A percentile compares a stretch with the other conserved stretches of the same genome.
phyloP scores from a whole-genome alignment of 2,329 filamentous ascomycete species.

The Stromatinia cepivora region DNA sequence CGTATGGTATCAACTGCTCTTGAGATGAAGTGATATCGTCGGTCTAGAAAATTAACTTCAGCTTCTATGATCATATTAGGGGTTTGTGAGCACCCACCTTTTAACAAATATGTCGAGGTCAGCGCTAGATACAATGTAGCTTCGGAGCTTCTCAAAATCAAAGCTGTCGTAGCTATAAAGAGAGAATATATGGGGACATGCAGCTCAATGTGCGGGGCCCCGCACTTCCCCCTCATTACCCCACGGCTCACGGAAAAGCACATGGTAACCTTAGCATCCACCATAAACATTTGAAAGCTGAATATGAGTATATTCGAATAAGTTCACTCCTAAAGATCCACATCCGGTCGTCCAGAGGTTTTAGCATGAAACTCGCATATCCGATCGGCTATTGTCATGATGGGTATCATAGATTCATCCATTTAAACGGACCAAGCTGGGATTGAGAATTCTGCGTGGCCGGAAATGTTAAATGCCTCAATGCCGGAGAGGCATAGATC shows the following conservation, averaged over 20 bases:
- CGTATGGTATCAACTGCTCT: neutral
- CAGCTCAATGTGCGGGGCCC: slow-evolving; percentile 7
- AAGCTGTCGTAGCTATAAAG: neutral
- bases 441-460: neutral
- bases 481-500: neutral
- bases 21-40: neutral
- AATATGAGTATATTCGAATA: neutral
- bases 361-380: neutral
- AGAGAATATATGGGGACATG: neutral
- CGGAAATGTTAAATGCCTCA: neutral
- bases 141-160: neutral
- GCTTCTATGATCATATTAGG: neutral
- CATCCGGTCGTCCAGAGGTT: neutral
- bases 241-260: slow-evolving; percentile 20
- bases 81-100: neutral
- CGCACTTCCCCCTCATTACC: slow-evolving; percentile 13
- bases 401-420: neutral
- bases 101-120: neutral
- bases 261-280: neutral
- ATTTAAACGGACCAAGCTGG: neutral
- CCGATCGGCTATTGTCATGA: neutral
- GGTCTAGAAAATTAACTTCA: neutral
- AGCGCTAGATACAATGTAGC: neutral
- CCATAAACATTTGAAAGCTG: neutral
- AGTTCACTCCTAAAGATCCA: neutral